Conservation (phyloP, 2,329 filamentous ascomycete species). For the Davidsoniella virescens region DNA sequence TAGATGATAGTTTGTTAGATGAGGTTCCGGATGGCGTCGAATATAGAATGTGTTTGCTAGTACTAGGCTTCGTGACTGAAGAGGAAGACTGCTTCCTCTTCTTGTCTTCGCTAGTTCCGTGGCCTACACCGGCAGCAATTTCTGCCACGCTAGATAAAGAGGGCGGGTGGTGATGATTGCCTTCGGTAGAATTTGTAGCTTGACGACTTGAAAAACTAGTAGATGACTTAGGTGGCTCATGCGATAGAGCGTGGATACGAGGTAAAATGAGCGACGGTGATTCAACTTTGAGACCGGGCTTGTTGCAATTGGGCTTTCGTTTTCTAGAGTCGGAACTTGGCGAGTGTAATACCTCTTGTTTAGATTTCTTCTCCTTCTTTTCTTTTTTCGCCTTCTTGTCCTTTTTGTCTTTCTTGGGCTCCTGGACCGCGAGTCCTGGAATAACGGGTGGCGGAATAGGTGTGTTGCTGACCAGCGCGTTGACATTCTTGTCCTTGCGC, state of each 20-base stretch:
- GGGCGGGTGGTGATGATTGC: neutral
- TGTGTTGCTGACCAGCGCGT: neutral
- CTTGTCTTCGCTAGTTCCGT: neutral
- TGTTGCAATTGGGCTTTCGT: too few species aligned
- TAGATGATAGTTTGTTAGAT: slow-evolving; percentile 2
- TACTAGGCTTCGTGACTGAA: neutral
- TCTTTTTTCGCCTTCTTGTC: slow-evolving; percentile 3
- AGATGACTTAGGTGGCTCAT: neutral
- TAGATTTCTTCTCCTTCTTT: slow-evolving; percentile 8
- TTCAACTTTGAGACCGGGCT: too few species aligned
- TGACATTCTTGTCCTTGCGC: slow-evolving; percentile 9
- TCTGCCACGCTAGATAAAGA: neutral
- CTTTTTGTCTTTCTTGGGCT: slow-evolving; percentile 11
- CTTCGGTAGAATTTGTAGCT: too few species aligned
- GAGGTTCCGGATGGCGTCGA: neutral
- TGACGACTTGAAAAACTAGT: too few species aligned
- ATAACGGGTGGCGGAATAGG: neutral
- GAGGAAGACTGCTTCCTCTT: neutral
- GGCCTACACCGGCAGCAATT: neutral
- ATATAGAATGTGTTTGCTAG: neutral
- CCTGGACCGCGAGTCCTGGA: neutral
- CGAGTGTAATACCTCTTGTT: slow-evolving; percentile 9
- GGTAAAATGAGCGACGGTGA: too few species aligned
- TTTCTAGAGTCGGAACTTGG: too few species aligned
- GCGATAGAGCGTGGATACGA: neutral